Evolutionary conservation across 805 yeast species (phyloP).

Genomic region (Tetrapisispora nanseiensis): DNA sequence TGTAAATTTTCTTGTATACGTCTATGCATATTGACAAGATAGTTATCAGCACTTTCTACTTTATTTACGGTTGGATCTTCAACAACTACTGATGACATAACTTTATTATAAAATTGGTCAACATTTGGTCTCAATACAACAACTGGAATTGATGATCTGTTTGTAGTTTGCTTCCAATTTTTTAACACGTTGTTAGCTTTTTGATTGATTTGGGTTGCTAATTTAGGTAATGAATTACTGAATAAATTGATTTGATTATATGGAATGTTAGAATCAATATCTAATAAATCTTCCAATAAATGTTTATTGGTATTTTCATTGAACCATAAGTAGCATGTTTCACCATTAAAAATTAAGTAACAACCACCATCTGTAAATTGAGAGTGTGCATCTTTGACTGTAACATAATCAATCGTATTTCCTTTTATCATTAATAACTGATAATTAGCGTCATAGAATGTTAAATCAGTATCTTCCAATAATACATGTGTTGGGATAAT

Average conservation of each 20-base stretch:
- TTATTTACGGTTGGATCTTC: slow-evolving; percentile 61
- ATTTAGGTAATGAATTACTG: slow-evolving; percentile 49
- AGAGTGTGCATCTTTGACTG: slow-evolving; percentile 30
- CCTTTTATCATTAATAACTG: slow-evolving; percentile 29
- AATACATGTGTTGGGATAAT: slow-evolving; percentile 60
- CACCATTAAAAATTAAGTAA: slow-evolving; percentile 63
- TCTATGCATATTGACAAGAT: slow-evolving; percentile 57
- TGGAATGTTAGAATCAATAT: slow-evolving; percentile 32
- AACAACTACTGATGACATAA: slow-evolving; percentile 47
- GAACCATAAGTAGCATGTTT: slow-evolving; percentile 47
- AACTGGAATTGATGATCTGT: slow-evolving; percentile 14
- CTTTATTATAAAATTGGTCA: slow-evolving; percentile 18
- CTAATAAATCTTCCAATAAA: slow-evolving; percentile 65
- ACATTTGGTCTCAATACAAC: slow-evolving; percentile 20
- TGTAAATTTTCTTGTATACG: slow-evolving; percentile 46
- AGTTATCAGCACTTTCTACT: slow-evolving; percentile 54
- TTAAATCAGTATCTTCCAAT: slow-evolving; percentile 40
- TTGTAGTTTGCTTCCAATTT: slow-evolving; percentile 29
- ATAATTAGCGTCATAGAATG: slow-evolving; percentile 33
- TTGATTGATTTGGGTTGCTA: slow-evolving; percentile 56
- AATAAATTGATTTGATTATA: slow-evolving; percentile 14
- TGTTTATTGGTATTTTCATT: slow-evolving; percentile 56
- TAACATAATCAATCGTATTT: slow-evolving; percentile 39
- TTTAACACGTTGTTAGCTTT: slow-evolving; percentile 55
- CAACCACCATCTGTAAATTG: slow-evolving; percentile 55